phyloP scores from a whole-genome alignment of 1,139 yeast genomes.

The Yamadazyma jaroonii region DNA sequence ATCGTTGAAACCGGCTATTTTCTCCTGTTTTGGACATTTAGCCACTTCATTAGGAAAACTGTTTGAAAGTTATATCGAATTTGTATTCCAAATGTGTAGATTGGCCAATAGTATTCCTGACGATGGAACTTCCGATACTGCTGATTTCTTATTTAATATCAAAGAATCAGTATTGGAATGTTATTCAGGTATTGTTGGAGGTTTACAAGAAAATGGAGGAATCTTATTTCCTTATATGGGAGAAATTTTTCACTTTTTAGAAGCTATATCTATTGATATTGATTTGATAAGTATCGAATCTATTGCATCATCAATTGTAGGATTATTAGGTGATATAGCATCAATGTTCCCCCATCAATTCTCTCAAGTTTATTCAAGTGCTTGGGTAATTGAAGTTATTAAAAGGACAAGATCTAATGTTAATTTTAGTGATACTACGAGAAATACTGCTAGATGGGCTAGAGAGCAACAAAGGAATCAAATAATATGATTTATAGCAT shows the following conservation, averaged over 20 bases:
- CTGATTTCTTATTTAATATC: slow-evolving; percentile 70
- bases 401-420: slow-evolving; percentile 68
- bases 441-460: slow-evolving; percentile 95
- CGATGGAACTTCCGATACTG: slow-evolving; percentile 66
- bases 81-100: slow-evolving; percentile 70
- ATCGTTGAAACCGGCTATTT: slow-evolving; percentile 80
- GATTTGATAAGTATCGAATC: slow-evolving; percentile 60
- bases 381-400: slow-evolving; percentile 78
- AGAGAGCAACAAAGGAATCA: slow-evolving; percentile 69
- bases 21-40: slow-evolving; percentile 96
- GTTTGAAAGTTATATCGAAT: slow-evolving; percentile 72
- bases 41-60: slow-evolving; percentile 82
- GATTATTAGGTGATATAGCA: slow-evolving; percentile 89
- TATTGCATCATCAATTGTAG: slow-evolving; percentile 76
- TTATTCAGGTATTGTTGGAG: slow-evolving; percentile 92
- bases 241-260: slow-evolving; percentile 68
- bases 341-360: slow-evolving; percentile 82
- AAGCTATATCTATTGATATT: slow-evolving; percentile 57
- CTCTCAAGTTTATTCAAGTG: slow-evolving; percentile 60
- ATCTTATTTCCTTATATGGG: slow-evolving; percentile 63
- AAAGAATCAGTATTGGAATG: slow-evolving; percentile 91
- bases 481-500: neutral
- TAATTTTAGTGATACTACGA: slow-evolving; percentile 61
- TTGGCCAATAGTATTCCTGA: slow-evolving; percentile 54
- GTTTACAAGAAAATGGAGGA: slow-evolving; percentile 69